phyloP scores from a whole-genome alignment of 1,284 basidiomycete genomes.

The Psilocybe mexicana region DNA sequence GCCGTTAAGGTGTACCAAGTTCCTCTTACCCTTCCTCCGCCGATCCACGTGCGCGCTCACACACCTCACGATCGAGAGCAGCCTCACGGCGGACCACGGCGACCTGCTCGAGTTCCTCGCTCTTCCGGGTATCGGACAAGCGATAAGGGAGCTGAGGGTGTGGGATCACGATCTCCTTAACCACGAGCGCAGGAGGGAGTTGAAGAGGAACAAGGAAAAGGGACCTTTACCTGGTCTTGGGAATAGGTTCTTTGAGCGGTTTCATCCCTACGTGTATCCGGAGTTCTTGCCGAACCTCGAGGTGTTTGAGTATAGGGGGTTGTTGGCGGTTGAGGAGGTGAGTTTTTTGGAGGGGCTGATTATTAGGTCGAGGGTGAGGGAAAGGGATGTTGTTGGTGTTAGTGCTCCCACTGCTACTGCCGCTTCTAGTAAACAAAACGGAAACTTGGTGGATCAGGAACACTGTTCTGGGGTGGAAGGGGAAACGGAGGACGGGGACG shows the following conservation, averaged over 20 bases:
- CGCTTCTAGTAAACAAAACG: too few species aligned
- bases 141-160: slow-evolving; percentile 13
- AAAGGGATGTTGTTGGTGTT: too few species aligned
- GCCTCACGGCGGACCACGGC: not conserved
- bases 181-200: not conserved
- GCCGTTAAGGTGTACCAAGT: too few species aligned
- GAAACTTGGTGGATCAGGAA: too few species aligned
- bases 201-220: not conserved
- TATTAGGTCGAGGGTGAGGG: slow-evolving; percentile 17
- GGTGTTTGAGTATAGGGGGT: slow-evolving; percentile 15
- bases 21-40: slow-evolving; percentile 7
- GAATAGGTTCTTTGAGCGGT: slow-evolving; percentile 11
- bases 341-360: slow-evolving; percentile 20
- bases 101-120: too few species aligned
- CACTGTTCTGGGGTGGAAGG: too few species aligned
- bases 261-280: slow-evolving; percentile 12
- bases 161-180: not conserved
- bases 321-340: slow-evolving; percentile 12
- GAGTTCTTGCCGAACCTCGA: slow-evolving; percentile 17
- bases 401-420: too few species aligned
- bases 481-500: too few species aligned
- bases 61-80: slow-evolving; percentile 9
- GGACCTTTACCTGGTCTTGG: slow-evolving; percentile 4
- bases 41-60: slow-evolving; percentile 12
- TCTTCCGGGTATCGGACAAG: too few species aligned